These are phyloP conservation scores for Rhodotorula taiwanensis DNA, from an alignment of 768 basidiomycete species.

Conservation along the genomic window DNA sequence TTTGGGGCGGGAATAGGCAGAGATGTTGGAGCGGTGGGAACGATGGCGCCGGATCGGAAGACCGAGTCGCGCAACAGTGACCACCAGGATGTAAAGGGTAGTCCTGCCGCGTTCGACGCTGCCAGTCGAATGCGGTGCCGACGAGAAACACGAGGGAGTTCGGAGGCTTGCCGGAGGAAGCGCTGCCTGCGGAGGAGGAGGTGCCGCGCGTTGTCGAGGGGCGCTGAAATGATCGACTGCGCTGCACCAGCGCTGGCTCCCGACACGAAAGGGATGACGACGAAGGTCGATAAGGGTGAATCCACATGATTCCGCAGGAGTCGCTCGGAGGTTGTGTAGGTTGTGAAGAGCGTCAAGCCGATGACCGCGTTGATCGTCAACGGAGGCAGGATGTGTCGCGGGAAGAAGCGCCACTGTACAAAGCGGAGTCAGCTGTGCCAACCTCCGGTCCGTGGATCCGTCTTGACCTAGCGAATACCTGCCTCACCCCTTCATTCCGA, in stretches of 20 bases:
- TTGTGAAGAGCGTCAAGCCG: slow-evolving; percentile 37
- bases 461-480: too few relatives aligned
- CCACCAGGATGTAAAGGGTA: slow-evolving; percentile 24
- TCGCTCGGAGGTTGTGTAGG: slow-evolving; percentile 29
- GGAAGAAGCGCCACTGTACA: slow-evolving; percentile 34
- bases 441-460: too few relatives aligned
- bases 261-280: slow-evolving; percentile 35
- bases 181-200: slow-evolving; percentile 34
- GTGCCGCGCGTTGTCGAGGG: slow-evolving; percentile 39
- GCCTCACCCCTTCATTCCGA: slow-evolving; percentile 24
- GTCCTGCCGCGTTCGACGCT: not conserved
- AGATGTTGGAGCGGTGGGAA: not conserved
- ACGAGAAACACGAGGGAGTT: slow-evolving; percentile 5
- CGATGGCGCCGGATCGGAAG: slow-evolving; percentile 4
- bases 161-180: slow-evolving; percentile 9
- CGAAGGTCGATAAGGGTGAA: slow-evolving; percentile 2
- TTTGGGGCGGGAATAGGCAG: too few relatives aligned
- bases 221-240: slow-evolving; percentile 38
- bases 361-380: slow-evolving; percentile 35
- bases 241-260: slow-evolving; percentile 37
- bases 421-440: too few relatives aligned
- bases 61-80: slow-evolving; percentile 27
- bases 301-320: not conserved
- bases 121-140: not conserved
- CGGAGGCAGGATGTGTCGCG: slow-evolving; percentile 30